Percentiles rank a stretch among this genome's conserved stretches.
Evolutionary conservation across 2,329 filamentous ascomycete species (phyloP).

Genomic region (Neopestalotiopsis clavispora): DNA sequence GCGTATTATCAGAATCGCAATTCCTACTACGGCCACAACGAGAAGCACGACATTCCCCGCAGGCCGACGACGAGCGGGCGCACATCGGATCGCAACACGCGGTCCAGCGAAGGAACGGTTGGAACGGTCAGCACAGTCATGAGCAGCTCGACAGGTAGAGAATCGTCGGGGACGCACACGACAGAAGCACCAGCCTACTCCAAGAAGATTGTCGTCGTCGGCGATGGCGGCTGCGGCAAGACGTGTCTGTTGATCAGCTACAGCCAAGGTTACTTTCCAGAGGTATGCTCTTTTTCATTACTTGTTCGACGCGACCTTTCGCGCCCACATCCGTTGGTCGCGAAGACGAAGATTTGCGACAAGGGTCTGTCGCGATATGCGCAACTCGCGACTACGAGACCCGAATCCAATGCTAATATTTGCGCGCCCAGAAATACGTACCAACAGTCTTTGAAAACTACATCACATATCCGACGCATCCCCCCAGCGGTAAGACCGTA

Average conservation of each 20-base stretch:
- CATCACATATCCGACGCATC: slow-evolving; percentile 94
- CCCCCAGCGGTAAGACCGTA: slow-evolving; percentile 87
- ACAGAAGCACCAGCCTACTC: slow-evolving; percentile 93
- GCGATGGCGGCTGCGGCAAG: slow-evolving; percentile 97
- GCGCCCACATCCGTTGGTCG: not conserved
- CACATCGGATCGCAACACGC: slow-evolving; percentile 56
- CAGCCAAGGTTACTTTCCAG: slow-evolving; percentile 97
- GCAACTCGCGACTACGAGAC: not conserved
- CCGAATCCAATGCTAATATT: not conserved
- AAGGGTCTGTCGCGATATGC: slow-evolving; percentile 4
- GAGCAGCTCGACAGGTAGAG: slow-evolving; percentile 75
- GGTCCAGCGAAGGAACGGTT: slow-evolving; percentile 88
- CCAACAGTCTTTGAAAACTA: slow-evolving; percentile 99
- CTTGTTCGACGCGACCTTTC: not conserved
- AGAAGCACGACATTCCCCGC: slow-evolving; percentile 46
- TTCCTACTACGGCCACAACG: slow-evolving; percentile 54
- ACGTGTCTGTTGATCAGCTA: slow-evolving; percentile 98
- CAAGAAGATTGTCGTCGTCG: slow-evolving; percentile 99
- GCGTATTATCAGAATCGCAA: slow-evolving; percentile 58
- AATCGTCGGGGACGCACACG: slow-evolving; percentile 81
- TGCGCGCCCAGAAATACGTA: slow-evolving; percentile 86
- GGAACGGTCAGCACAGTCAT: slow-evolving; percentile 87
- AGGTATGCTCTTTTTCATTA: slow-evolving; percentile 65
- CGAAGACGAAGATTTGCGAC: slow-evolving; percentile 12
- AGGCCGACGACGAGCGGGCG: slow-evolving; percentile 40